phyloP scores from a whole-genome alignment of 1,284 basidiomycete genomes.

The Ceratobasidium theobromae region DNA sequence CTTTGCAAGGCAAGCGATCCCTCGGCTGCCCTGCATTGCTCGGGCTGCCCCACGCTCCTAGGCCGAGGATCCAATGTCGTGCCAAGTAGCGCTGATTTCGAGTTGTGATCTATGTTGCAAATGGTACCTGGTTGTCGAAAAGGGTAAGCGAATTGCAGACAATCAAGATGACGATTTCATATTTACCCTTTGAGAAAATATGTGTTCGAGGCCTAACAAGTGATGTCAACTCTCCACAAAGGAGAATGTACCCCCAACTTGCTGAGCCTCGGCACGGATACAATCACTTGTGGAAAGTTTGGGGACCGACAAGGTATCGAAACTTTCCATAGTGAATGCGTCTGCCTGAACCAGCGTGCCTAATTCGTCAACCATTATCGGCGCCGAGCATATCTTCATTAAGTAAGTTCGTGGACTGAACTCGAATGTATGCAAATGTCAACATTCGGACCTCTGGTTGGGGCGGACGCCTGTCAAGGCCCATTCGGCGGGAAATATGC shows the following conservation, averaged over 20 bases:
- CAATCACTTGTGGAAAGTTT: neutral
- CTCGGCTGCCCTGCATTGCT: no score
- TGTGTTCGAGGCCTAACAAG: neutral
- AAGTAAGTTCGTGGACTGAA: no score
- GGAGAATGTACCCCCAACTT: neutral
- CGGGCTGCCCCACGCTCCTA: no score
- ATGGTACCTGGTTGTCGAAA: neutral
- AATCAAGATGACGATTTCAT: neutral
- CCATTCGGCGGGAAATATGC: no score
- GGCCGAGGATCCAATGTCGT: neutral
- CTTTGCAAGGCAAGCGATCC: neutral
- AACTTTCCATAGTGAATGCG: neutral
- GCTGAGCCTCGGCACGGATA: neutral
- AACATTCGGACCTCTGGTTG: no score
- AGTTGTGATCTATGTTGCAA: neutral
- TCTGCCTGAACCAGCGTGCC: neutral
- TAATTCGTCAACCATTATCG: no score
- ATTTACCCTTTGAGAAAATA: neutral
- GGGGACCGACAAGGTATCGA: neutral
- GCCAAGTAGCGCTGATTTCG: neutral
- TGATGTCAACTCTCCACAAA: neutral
- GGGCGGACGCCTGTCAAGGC: no score
- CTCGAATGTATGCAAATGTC: no score
- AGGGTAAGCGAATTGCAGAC: neutral
- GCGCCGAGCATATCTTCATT: no score